These are phyloP conservation scores for Vaccinium vitisidaea DNA, from an alignment of 148 eudicot species.

Conservation along the genomic window DNA sequence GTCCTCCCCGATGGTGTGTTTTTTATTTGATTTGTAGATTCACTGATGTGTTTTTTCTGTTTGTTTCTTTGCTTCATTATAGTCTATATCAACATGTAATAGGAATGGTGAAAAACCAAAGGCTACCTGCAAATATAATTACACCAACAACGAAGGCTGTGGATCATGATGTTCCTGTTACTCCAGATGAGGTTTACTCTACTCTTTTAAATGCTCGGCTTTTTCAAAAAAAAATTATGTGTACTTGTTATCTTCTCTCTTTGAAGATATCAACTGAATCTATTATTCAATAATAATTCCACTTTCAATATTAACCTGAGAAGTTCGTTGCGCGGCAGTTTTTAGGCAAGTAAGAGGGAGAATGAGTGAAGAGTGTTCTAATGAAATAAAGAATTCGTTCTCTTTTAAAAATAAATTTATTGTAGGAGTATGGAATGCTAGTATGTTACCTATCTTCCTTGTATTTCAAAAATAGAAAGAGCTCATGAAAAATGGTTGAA, in stretches of 20 bases:
- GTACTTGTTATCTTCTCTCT: background rate
- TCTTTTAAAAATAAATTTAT: background rate
- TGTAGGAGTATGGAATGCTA: background rate
- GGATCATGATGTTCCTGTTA: constrained; percentile 94
- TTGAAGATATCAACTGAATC: background rate
- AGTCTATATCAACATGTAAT: constrained; percentile 10
- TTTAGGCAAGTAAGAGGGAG: background rate
- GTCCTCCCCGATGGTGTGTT: constrained; percentile 73
- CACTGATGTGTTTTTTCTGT: background rate
- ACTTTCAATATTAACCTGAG: background rate
- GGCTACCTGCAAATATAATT: constrained; percentile 69
- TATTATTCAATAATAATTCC: background rate
- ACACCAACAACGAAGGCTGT: constrained; percentile 98
- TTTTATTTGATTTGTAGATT: constrained; percentile 1
- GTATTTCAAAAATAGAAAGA: background rate
- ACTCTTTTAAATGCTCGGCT: background rate
- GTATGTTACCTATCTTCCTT: background rate
- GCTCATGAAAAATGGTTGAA: background rate
- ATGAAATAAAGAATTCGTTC: background rate
- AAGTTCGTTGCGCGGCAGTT: background rate
- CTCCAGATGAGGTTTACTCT: constrained; percentile 72
- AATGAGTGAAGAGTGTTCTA: constrained; percentile 6
- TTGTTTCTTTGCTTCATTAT: constrained; percentile 6
- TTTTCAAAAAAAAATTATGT: background rate
- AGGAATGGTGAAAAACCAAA: constrained; percentile 91